Percentiles rank a stretch among this genome's conserved stretches.
These are phyloP conservation scores for Erythrophleum fordii DNA, from an alignment of 306 rosid genomes.

Conservation along the genomic window DNA sequence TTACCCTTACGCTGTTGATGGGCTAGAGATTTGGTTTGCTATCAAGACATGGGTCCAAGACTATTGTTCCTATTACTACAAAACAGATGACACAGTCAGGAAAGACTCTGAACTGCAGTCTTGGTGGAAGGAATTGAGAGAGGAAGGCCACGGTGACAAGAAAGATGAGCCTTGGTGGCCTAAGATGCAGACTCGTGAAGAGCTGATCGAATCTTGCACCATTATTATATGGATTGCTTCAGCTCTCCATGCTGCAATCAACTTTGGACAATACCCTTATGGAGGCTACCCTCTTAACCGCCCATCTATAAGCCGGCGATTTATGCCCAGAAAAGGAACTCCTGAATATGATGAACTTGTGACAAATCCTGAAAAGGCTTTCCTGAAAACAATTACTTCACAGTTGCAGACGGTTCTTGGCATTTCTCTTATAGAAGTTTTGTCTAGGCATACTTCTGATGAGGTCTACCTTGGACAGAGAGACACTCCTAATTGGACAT, in stretches of 20 bases:
- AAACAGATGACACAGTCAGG: conserved; percentile 34
- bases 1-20: conserved; percentile 72
- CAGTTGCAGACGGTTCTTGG: conserved; percentile 54
- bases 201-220: conserved; percentile 51
- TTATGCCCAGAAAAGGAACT: conserved; percentile 55
- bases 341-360: conserved; percentile 53
- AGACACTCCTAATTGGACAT: conserved; percentile 67
- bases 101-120: conserved; percentile 52
- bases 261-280: conserved; percentile 65
- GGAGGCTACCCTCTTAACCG: conserved; percentile 58
- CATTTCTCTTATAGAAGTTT: conserved; percentile 48
- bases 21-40: conserved; percentile 67
- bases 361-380: conserved; percentile 51
- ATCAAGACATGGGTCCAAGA: conserved; percentile 61
- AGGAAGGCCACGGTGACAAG: conserved; percentile 65
- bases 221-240: conserved; percentile 66
- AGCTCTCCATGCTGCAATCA: conserved; percentile 62
- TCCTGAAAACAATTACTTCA: conserved; percentile 54
- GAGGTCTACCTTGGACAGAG: conserved; percentile 66
- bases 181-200: conserved; percentile 48
- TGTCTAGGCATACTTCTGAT: conserved; percentile 61
- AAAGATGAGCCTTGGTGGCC: conserved; percentile 74
- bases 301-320: conserved; percentile 51
- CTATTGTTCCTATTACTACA: conserved; percentile 57
- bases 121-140: conserved; percentile 70